Conservation (phyloP, 805 yeast genomes). For the Ogataea saltuana region DNA sequence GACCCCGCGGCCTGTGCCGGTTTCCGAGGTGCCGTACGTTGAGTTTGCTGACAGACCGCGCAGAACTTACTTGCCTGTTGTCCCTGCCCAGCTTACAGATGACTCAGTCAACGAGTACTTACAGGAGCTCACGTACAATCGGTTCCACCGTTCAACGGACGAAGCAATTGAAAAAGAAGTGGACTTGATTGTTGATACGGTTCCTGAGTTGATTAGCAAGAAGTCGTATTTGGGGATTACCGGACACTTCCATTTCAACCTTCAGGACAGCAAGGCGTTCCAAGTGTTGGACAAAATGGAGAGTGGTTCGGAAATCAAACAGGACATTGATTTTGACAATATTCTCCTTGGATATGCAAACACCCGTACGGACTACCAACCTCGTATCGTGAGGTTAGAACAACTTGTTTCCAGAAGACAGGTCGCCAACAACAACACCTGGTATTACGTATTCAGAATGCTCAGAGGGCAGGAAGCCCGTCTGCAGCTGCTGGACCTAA, state of each 20-base stretch:
- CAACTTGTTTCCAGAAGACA: constrained; percentile 13
- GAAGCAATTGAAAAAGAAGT: constrained; percentile 19
- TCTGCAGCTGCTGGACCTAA: constrained; percentile 23
- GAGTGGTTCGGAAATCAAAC: constrained; percentile 16
- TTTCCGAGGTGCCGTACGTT: constrained; percentile 20
- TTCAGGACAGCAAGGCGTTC: constrained; percentile 19
- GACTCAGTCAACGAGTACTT: constrained; percentile 21
- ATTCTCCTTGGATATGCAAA: constrained; percentile 22
- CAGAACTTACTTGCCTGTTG: constrained; percentile 18
- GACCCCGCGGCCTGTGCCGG: constrained; percentile 24
- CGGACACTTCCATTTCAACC: constrained; percentile 22
- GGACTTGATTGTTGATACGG: constrained; percentile 13
- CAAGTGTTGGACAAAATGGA: constrained; percentile 26
- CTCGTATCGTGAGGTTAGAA: constrained; percentile 24
- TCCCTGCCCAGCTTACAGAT: constrained; percentile 14
- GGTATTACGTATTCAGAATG: constrained; percentile 30
- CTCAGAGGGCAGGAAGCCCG: constrained; percentile 21
- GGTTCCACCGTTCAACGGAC: constrained; percentile 18
- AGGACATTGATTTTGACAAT: constrained; percentile 34
- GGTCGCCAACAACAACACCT: constrained; percentile 29
- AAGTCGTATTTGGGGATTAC: constrained; percentile 20
- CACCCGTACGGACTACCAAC: constrained; percentile 18
- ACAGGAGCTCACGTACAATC: constrained; percentile 18
- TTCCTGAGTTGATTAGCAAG: constrained; percentile 23
- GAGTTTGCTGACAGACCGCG: constrained; percentile 26